phyloP scores from a whole-genome alignment of 139 green algal species.

The Cymbomonas tetramitiformis region DNA sequence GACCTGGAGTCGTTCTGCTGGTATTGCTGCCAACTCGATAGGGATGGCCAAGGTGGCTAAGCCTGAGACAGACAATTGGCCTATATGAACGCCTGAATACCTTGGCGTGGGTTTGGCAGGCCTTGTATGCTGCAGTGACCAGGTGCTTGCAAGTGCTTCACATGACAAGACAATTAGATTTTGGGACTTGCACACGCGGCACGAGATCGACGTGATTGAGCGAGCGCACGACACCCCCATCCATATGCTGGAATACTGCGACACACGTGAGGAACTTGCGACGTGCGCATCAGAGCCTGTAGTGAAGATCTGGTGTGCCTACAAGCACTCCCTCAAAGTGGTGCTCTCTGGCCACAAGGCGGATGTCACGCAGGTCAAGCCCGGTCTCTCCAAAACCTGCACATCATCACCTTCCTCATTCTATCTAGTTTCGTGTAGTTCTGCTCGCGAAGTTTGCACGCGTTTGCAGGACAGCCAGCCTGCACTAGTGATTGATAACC shows the following conservation, averaged over 20 bases:
- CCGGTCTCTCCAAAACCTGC: too few relatives aligned
- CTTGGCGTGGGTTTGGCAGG: too few relatives aligned
- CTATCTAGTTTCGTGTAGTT: too few relatives aligned
- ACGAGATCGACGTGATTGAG: slow-evolving; percentile 8
- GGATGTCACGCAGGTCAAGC: slow-evolving; percentile 11
- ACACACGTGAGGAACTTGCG: neutral
- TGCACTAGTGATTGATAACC: too few relatives aligned
- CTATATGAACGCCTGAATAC: too few relatives aligned
- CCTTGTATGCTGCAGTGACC: neutral
- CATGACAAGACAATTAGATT: slow-evolving; percentile 13
- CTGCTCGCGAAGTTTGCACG: too few relatives aligned
- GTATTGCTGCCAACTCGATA: too few relatives aligned
- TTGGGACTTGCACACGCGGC: slow-evolving; percentile 23
- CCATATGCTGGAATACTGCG: neutral
- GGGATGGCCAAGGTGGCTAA: too few relatives aligned
- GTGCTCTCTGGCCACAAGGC: neutral
- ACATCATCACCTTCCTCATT: too few relatives aligned
- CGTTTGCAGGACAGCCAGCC: too few relatives aligned
- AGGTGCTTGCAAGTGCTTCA: neutral
- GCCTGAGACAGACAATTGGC: too few relatives aligned
- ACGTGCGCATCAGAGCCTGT: neutral
- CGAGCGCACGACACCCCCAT: neutral
- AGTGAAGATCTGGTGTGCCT: slow-evolving; percentile 13
- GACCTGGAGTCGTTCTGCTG: too few relatives aligned
- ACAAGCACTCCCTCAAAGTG: neutral